A percentile compares a stretch with the other conserved stretches of the same genome.
Evolutionary conservation across 306 rosid genomes (phyloP).

Genomic region (Lotus japonicus): DNA sequence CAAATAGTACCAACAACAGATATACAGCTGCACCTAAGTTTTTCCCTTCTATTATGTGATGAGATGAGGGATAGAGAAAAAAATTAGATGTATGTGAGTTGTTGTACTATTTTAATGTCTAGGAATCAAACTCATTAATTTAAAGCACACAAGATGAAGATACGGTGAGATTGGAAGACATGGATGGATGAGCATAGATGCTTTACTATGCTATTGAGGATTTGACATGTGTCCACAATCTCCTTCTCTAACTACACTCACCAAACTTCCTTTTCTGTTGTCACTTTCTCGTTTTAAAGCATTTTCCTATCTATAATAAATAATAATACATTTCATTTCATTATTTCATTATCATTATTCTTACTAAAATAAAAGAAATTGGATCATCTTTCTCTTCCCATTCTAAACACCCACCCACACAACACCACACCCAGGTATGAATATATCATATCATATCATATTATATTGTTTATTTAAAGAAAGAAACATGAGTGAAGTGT

Average conservation of each 20-base stretch:
- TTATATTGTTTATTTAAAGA: neutral
- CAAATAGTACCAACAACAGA: too few species aligned
- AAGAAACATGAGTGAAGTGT: slow-evolving; percentile 33
- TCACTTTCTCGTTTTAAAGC: neutral
- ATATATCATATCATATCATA: neutral
- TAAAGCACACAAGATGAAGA: too few species aligned
- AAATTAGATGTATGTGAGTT: too few species aligned
- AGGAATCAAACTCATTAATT: too few species aligned
- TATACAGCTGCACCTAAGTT: too few species aligned
- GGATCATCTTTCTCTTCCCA: slow-evolving; percentile 9
- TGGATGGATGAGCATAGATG: slow-evolving; percentile 51
- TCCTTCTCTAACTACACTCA: slow-evolving; percentile 19
- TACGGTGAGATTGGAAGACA: too few species aligned
- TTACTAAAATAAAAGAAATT: neutral
- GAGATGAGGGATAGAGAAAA: too few species aligned
- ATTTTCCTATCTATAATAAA: neutral
- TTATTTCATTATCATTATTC: neutral
- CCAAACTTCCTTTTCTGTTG: neutral
- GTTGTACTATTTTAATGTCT: too few species aligned
- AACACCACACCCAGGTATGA: slow-evolving; percentile 14
- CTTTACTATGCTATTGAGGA: slow-evolving; percentile 38
- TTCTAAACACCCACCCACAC: slow-evolving; percentile 6
- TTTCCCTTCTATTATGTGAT: too few species aligned
- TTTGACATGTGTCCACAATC: slow-evolving; percentile 50
- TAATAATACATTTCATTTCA: too few species aligned